These are phyloP conservation scores for Neurospora sp. DNA, from an alignment of 495 filamentous ascomycete species.

Conservation along the genomic window DNA sequence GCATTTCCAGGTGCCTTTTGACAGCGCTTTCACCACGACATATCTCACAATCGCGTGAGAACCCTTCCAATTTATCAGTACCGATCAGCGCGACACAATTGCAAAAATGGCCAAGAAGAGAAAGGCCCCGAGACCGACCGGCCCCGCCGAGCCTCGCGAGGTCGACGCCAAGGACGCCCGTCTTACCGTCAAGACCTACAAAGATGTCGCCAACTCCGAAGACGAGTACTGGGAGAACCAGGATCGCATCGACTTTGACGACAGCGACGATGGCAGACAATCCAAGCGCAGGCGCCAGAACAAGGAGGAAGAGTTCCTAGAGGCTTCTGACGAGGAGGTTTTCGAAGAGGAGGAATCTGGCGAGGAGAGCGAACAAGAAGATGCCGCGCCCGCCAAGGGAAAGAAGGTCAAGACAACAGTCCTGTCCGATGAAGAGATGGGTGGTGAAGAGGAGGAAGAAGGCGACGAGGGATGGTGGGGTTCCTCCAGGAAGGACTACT, in stretches of 20 bases:
- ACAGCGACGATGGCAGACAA: slow-evolving; percentile 65
- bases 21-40: background rate
- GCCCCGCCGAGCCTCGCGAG: slow-evolving; percentile 34
- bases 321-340: slow-evolving; percentile 84
- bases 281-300: slow-evolving; percentile 62
- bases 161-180: slow-evolving; percentile 44
- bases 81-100: background rate
- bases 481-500: slow-evolving; percentile 78
- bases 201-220: slow-evolving; percentile 81
- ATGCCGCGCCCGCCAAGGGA: slow-evolving; percentile 7
- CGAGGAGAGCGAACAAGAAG: slow-evolving; percentile 19
- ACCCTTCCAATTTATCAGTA: background rate
- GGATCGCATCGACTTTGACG: slow-evolving; percentile 77
- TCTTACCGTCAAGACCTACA: slow-evolving; percentile 56
- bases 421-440: slow-evolving; percentile 30
- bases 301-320: slow-evolving; percentile 48
- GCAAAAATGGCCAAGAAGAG: slow-evolving; percentile 68
- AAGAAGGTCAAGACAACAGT: slow-evolving; percentile 16
- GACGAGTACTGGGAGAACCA: slow-evolving; percentile 81
- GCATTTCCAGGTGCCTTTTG: background rate
- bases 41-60: background rate
- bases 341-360: slow-evolving; percentile 45
- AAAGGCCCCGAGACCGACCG: slow-evolving; percentile 49
- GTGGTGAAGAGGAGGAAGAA: slow-evolving; percentile 51
- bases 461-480: slow-evolving; percentile 78